phyloP scores from a whole-genome alignment of 768 basidiomycete species.

The Leccinellum rugosiceps region DNA sequence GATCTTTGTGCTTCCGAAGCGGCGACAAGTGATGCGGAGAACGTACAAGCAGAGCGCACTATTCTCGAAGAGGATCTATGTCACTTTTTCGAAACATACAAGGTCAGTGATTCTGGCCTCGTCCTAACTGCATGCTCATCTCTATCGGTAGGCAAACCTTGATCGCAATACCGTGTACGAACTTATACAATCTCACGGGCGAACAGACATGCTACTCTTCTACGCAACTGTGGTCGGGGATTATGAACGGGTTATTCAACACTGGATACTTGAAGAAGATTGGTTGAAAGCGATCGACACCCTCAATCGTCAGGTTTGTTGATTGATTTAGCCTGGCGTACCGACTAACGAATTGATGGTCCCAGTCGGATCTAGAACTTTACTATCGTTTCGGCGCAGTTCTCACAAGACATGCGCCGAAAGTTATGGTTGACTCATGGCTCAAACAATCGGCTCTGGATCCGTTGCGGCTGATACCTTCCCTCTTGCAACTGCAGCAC shows the following conservation, averaged over 20 bases:
- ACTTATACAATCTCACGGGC: conserved; percentile 89
- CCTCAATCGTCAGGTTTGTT: conserved; percentile 79
- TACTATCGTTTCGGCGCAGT: conserved; percentile 93
- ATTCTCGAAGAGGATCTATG: conserved; percentile 91
- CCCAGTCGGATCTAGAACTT: conserved; percentile 75
- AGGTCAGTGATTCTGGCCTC: conserved; percentile 44
- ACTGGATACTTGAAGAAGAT: conserved; percentile 90
- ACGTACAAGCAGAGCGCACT: conserved; percentile 71
- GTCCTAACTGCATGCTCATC: neutral
- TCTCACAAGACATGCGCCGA: conserved; percentile 81
- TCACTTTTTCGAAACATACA: conserved; percentile 93
- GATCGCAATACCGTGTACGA: conserved; percentile 87
- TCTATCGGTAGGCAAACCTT: conserved; percentile 63
- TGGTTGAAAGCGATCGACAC: conserved; percentile 89
- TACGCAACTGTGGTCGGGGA: conserved; percentile 84
- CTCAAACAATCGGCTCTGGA: conserved; percentile 77
- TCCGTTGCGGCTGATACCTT: conserved; percentile 83
- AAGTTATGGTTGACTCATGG: conserved; percentile 92
- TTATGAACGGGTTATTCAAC: conserved; percentile 78
- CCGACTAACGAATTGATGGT: conserved; percentile 1
- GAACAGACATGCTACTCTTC: conserved; percentile 88
- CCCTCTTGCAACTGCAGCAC: conserved; percentile 79
- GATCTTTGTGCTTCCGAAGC: conserved; percentile 89
- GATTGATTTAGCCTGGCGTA: neutral
- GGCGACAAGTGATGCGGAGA: conserved; percentile 77